These are phyloP conservation scores for Parmales sp. DNA, from an alignment of 108 stramenopile species.

Conservation along the genomic window DNA sequence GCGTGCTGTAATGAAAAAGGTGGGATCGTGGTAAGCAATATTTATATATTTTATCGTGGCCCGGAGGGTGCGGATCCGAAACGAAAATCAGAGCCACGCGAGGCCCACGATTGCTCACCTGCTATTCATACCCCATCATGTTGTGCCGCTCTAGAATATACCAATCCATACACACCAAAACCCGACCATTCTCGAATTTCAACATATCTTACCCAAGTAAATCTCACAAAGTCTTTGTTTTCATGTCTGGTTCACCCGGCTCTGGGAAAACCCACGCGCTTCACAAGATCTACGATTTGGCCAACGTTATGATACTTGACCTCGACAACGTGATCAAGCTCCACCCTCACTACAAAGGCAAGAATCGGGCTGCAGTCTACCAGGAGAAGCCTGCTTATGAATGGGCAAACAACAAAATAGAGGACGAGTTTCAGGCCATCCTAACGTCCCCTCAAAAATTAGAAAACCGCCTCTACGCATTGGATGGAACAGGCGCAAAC, in stretches of 20 bases:
- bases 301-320: background rate
- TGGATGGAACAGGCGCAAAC: slow-evolving; percentile 1
- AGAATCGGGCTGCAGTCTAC: background rate
- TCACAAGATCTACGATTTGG: background rate
- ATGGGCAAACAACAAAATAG: background rate
- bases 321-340: background rate
- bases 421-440: background rate
- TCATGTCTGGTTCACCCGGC: background rate
- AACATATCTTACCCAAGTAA: background rate
- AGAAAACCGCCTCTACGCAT: background rate
- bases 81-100: too few relatives aligned
- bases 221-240: background rate
- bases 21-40: too few relatives aligned
- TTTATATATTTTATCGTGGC: too few relatives aligned
- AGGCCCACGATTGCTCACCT: too few relatives aligned
- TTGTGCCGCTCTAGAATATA: too few relatives aligned
- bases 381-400: background rate
- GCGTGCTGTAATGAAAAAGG: too few relatives aligned
- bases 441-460: too few relatives aligned
- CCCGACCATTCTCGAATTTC: too few relatives aligned
- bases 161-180: too few relatives aligned
- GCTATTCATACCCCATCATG: too few relatives aligned
- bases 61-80: too few relatives aligned
- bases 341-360: background rate
- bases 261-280: slow-evolving; percentile 8